phyloP scores from a whole-genome alignment of 208 protist species.

The Trichomonas gallinae region DNA sequence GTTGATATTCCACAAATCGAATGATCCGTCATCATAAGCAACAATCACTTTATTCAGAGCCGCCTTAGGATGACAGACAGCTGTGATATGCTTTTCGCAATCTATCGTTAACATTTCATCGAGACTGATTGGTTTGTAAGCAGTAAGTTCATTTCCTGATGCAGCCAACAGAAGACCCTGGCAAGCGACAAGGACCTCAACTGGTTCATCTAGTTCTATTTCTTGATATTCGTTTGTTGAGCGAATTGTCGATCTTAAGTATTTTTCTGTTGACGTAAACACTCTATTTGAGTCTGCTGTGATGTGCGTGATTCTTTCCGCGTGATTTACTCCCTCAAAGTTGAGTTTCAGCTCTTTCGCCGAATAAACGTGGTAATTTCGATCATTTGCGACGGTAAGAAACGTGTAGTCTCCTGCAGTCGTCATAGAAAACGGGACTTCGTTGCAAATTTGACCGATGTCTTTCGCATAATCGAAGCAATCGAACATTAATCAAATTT shows the following conservation, averaged over 20 bases:
- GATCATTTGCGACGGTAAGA: not conserved
- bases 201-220: not conserved
- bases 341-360: not conserved
- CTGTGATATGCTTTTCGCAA: not conserved
- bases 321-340: not conserved
- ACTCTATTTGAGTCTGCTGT: not conserved
- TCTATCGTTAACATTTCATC: not conserved
- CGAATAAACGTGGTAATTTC: conserved; percentile 1
- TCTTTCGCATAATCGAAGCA: not conserved
- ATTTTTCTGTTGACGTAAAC: not conserved
- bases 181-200: too few species aligned
- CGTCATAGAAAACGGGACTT: not conserved
- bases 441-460: not conserved
- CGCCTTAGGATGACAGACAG: not conserved
- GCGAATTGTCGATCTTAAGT: not conserved
- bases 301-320: not conserved
- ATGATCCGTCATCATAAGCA: not conserved
- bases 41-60: not conserved
- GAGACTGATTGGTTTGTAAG: not conserved
- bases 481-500: not conserved
- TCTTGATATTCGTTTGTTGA: not conserved
- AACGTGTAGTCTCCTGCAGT: not conserved
- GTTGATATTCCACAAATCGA: not conserved
- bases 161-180: not conserved
- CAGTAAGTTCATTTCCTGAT: not conserved